Conservation (phyloP, 192 early-diverging fungal genomes). For the Spizellomyces sp. region DNA sequence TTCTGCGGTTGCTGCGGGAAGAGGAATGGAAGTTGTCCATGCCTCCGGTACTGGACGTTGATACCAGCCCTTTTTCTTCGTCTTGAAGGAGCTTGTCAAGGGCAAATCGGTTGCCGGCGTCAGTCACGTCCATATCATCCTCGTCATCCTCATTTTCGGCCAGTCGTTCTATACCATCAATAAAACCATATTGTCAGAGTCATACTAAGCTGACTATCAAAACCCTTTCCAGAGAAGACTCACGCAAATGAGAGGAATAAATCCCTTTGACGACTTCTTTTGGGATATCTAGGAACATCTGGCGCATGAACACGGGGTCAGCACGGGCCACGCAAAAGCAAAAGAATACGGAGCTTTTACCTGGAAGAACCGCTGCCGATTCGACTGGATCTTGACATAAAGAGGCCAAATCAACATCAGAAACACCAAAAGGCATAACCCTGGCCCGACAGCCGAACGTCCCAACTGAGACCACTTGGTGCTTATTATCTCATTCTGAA, state of each 20-base stretch:
- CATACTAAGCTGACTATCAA: not conserved
- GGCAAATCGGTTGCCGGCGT: conserved; percentile 11
- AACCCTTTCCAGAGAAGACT: not conserved
- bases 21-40: not conserved
- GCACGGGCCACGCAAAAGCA: not conserved
- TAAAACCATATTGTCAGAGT: not conserved
- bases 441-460: conserved; percentile 25
- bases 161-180: conserved; percentile 11
- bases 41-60: conserved; percentile 2
- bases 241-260: conserved; percentile 36
- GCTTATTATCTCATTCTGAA: not conserved
- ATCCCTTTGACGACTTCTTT: conserved; percentile 49
- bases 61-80: not conserved
- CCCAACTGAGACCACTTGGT: conserved; percentile 9
- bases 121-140: conserved; percentile 16
- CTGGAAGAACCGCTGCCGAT: not conserved
- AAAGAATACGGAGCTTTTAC: not conserved
- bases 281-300: conserved; percentile 46
- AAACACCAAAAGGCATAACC: conserved; percentile 23
- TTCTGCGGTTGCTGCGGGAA: not conserved
- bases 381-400: conserved; percentile 16
- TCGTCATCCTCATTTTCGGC: conserved; percentile 36
- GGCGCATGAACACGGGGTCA: not conserved
- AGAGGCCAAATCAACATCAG: conserved; percentile 37
- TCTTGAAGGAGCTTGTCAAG: conserved; percentile 14